Base-by-base conservation (phyloP, 768 basidiomycete species). In the Mycena filopes region DNA sequence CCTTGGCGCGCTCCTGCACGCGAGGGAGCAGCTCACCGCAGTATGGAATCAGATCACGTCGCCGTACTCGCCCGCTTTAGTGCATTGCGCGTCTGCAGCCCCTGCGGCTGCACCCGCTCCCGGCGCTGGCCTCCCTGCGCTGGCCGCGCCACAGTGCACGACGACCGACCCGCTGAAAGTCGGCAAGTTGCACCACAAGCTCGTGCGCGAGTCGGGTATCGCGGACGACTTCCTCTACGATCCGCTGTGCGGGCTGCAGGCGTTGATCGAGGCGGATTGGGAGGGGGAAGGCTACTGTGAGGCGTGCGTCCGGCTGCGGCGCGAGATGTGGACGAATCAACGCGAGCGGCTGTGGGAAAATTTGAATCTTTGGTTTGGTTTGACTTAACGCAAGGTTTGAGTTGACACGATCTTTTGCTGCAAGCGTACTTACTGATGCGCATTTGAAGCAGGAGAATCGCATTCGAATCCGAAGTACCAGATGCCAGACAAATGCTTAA, bases 181-280 rank as follows among this genome's bases (percentile, higher is more conserved):
- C 15, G n/a, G 50, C 40, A 42, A 65, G 31, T 53, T 61, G 42
- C 60, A 71, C 54, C 55, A 56, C 13, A 68, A 71, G 48, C 64
- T 71, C 15, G 54, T 74, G 10, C 70, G 72, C 23, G 63, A 64
- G 15, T 67, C 63, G 16, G 71, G 70, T 2, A 55, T 80, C 42
- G 75, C 73, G 50, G 75, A 74, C 26, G 67, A 72, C 25, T 75
- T 73, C 26, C 66, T 77, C 53, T 68, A 68, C 43, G 80, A 83
- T 57, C 76, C 78, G 18, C 49, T 82, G 31, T 75, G 71, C 51
- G 82, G 80, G 18, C 62, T 83, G 21, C 71, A 77, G 55, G 68
- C 60, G 21, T 66, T 83, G 36, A 63, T 71, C 21, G 72, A 74
- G 0, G 69, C 77, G 31, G 63, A 73, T 18, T 74, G 72, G 65